Evolutionary conservation across 768 basidiomycete species (phyloP).

Genomic region (Suillus luteus): DNA sequence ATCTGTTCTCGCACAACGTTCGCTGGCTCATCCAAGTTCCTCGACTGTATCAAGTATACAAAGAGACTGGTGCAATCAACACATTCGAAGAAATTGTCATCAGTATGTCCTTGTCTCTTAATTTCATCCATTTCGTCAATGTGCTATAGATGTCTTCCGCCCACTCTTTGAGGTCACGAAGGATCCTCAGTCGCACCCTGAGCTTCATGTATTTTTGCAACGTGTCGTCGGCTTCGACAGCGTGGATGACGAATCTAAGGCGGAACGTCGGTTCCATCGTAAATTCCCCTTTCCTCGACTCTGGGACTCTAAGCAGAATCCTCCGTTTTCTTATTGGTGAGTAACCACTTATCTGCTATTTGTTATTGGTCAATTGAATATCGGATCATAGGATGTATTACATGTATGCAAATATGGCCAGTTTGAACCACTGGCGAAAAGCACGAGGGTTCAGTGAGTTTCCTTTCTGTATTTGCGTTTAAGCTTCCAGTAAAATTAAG

Average conservation of each 20-base stretch:
- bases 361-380: conserved; percentile 9
- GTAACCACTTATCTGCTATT: conserved; percentile 23
- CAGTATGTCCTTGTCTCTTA: conserved; percentile 56
- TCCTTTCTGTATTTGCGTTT: not conserved
- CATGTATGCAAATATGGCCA: conserved; percentile 96
- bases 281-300: conserved; percentile 91
- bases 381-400: conserved; percentile 78
- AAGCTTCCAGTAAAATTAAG: not conserved
- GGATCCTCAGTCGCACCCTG: conserved; percentile 87
- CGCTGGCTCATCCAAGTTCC: conserved; percentile 98
- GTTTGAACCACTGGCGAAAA: conserved; percentile 91
- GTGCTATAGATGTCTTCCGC: conserved; percentile 75
- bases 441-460: conserved; percentile 86
- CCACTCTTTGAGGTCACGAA: conserved; percentile 96
- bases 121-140: not conserved
- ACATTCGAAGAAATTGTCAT: conserved; percentile 90
- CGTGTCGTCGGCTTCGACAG: conserved; percentile 96
- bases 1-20: conserved; percentile 94
- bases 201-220: conserved; percentile 93
- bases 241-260: conserved; percentile 98
- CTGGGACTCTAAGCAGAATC: conserved; percentile 89
- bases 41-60: conserved; percentile 93
- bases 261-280: conserved; percentile 86
- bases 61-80: conserved; percentile 76
- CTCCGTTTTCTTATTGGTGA: conserved; percentile 95